Base-by-base conservation (phyloP, 208 protist genomes). In the Acanthamoeba culbertsoni region DNA sequence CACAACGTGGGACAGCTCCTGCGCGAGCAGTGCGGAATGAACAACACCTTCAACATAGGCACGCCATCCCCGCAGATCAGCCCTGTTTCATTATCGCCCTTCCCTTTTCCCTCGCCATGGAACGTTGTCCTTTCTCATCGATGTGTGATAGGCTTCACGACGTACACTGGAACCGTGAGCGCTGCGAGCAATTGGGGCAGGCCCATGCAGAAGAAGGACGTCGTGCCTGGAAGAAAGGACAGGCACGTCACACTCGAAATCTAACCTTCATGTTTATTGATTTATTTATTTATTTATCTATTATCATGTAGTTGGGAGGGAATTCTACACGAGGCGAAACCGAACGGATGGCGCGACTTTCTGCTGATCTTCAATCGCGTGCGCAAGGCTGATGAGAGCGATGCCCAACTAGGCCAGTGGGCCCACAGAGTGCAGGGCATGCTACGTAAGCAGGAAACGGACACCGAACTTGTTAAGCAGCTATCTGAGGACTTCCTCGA, bases 161-260 rank as follows among this genome's bases (percentile, higher is more conserved):
- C 93, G 20, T 88, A 75, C 65, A 59, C 43, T 31, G 93, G 93
- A 0, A 94, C 48, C 18, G 93, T 94, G 2, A 92, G 65, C 51
- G 93, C 93, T n/a, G 93, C 93, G 20, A 42, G 53, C 35, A 46
- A 35, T 31, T 94, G 93, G 93, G 77, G 77, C 5, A 86, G 57
- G 77, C 31, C 5, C 12, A 26, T 86, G 7, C 40, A 86, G 45
- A 53, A 86, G 77, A 62, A 62, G 43, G 26, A 62, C 8, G 23
- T 86, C 6, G 77, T 86, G 4, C 51, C 77, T 8, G 77, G 77
- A 35, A 16, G 62, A 42, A 31, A 94, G 51, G 73, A 53, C 46
- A 91, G 46, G 48, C 26, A 75, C 10, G 40, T 92, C n/a, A n/a
- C n/a, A n/a, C n/a, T n/a, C n/a, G n/a, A n/a, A n/a, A n/a, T n/a